A percentile compares a stretch with the other conserved stretches of the same genome.
These are phyloP conservation scores for Botrytis galanthina DNA, from an alignment of 2,329 filamentous ascomycete species.

Conservation along the genomic window DNA sequence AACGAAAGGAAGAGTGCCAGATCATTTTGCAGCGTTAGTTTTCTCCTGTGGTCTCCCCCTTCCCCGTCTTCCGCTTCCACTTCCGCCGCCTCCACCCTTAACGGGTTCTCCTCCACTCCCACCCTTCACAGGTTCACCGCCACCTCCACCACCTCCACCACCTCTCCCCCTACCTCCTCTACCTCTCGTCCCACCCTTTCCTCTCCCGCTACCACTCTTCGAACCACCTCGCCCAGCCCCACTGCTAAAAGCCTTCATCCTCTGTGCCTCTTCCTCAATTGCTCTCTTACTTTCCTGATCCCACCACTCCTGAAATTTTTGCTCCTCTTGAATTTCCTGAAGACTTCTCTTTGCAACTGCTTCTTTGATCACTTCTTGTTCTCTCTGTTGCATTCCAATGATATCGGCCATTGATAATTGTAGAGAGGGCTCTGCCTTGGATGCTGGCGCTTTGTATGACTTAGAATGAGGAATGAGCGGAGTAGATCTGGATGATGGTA, in stretches of 20 bases:
- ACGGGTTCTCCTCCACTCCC: background rate
- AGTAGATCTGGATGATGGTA: conserved; percentile 33
- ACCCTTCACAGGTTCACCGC: background rate
- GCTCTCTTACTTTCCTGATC: conserved; percentile 76
- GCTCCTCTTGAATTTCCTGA: conserved; percentile 93
- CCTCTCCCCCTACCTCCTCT: conserved; percentile 20
- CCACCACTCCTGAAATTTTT: conserved; percentile 97
- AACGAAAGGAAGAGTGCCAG: background rate
- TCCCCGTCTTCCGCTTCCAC: conserved; percentile 16
- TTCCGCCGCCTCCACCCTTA: conserved; percentile 15
- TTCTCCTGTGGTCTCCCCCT: conserved; percentile 24
- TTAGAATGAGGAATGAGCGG: conserved; percentile 58
- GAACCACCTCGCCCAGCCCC: conserved; percentile 30
- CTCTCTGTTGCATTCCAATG: conserved; percentile 78
- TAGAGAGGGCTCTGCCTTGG: conserved; percentile 60
- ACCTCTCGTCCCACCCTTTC: conserved; percentile 25
- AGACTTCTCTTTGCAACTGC: conserved; percentile 84
- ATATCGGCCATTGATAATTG: conserved; percentile 84
- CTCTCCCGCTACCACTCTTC: conserved; percentile 27
- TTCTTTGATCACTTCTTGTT: conserved; percentile 79
- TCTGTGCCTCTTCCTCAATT: conserved; percentile 44
- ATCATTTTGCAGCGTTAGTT: background rate
- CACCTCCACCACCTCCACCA: background rate
- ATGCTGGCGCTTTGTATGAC: conserved; percentile 55
- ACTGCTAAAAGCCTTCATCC: conserved; percentile 21